Percentiles rank a stretch among this genome's conserved stretches.
Conservation (phyloP, 1,139 yeast genomes). For the Protomyces inundatus region DNA sequence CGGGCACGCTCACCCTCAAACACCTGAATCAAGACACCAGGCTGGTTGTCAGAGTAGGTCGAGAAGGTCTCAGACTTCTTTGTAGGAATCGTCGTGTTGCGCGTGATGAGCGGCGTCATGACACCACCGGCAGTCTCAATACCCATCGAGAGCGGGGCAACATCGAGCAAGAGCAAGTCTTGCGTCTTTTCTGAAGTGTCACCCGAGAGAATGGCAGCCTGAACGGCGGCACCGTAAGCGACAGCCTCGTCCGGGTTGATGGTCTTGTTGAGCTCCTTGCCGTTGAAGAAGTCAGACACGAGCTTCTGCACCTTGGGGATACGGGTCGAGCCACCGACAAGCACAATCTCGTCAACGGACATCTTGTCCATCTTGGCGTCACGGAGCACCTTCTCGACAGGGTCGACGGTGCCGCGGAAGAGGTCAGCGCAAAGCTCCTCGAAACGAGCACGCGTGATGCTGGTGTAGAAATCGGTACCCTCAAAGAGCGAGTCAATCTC, state of each 20-base stretch:
- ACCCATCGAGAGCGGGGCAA: constrained; percentile 83
- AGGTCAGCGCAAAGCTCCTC: constrained; percentile 95
- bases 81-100: constrained; percentile 90
- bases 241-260: constrained; percentile 99
- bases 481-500: constrained; percentile 95
- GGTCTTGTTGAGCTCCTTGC: constrained; percentile 92
- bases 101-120: constrained; percentile 83
- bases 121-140: constrained; percentile 95
- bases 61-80: constrained; percentile 89
- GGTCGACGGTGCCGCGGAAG: constrained; percentile 93
- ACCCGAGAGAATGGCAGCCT: constrained; percentile 89
- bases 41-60: constrained; percentile 89
- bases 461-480: constrained; percentile 94
- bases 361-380: constrained; percentile 90
- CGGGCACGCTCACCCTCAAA: constrained; percentile 92
- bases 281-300: constrained; percentile 96
- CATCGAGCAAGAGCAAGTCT: constrained; percentile 81
- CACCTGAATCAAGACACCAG: constrained; percentile 88
- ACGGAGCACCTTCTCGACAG: constrained; percentile 96
- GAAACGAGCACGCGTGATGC: constrained; percentile 98
- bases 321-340: constrained; percentile 99
- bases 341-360: constrained; percentile 88
- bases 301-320: constrained; percentile 98
- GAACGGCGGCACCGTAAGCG: constrained; percentile 95
- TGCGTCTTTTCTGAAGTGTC: constrained; percentile 76